Percentiles rank a stretch among this genome's conserved stretches.
These are phyloP conservation scores for Aspergillus phoenicis DNA, from an alignment of 2,329 filamentous ascomycete genomes.

Conservation along the genomic window DNA sequence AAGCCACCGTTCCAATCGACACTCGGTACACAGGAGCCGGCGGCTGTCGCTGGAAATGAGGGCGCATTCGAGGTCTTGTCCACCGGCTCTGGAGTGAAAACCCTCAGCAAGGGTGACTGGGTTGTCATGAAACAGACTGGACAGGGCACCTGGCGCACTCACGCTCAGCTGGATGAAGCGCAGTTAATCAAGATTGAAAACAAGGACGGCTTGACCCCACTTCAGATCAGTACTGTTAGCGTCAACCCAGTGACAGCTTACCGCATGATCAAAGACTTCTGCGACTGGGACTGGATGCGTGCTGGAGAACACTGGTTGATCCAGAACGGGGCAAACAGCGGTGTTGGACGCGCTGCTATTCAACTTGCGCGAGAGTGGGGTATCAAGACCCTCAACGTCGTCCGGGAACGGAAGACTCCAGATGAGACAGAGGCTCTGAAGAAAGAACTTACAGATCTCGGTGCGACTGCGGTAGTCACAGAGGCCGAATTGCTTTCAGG, in stretches of 20 bases:
- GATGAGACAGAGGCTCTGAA: slow-evolving; percentile 68
- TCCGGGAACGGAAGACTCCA: slow-evolving; percentile 69
- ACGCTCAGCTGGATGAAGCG: slow-evolving; percentile 67
- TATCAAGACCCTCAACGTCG: slow-evolving; percentile 83
- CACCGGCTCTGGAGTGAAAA: slow-evolving; percentile 63
- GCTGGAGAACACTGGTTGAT: slow-evolving; percentile 86
- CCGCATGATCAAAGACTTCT: slow-evolving; percentile 84
- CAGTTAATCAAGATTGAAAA: slow-evolving; percentile 71
- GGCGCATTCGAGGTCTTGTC: slow-evolving; percentile 88
- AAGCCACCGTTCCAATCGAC: slow-evolving; percentile 75
- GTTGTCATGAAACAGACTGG: slow-evolving; percentile 82
- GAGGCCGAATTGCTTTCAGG: slow-evolving; percentile 57
- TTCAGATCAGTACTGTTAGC: slow-evolving; percentile 83
- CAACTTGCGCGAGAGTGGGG: slow-evolving; percentile 87
- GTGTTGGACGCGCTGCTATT: slow-evolving; percentile 87
- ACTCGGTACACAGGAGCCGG: slow-evolving; percentile 75
- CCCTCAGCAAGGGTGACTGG: slow-evolving; percentile 80
- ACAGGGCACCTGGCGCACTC: slow-evolving; percentile 94
- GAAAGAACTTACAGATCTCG: slow-evolving; percentile 61
- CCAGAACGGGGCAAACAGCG: slow-evolving; percentile 94
- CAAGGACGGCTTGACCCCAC: slow-evolving; percentile 67
- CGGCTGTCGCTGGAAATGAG: slow-evolving; percentile 71
- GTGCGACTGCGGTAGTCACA: slow-evolving; percentile 65
- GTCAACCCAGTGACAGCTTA: slow-evolving; percentile 96
- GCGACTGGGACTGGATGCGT: slow-evolving; percentile 54